A percentile compares a stretch with the other conserved stretches of the same genome.
phyloP scores from a whole-genome alignment of 2,329 filamentous ascomycete species.

The Mycocentrospora acerina region DNA sequence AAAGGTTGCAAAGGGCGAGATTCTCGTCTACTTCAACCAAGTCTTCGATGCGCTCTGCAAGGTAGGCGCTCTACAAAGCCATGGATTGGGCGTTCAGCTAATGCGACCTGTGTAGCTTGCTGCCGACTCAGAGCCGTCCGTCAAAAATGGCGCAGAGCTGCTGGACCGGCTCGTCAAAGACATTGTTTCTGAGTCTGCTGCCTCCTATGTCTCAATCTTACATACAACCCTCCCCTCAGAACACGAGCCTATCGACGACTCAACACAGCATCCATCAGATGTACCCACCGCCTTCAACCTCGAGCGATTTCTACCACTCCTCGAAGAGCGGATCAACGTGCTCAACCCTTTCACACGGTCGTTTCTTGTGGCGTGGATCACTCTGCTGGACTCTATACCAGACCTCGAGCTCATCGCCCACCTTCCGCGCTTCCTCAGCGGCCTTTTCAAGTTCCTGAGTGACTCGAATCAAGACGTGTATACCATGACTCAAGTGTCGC shows the following conservation, averaged over 20 bases:
- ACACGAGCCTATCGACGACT: conserved; percentile 16
- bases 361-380: conserved; percentile 96
- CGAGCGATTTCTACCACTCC: conserved; percentile 82
- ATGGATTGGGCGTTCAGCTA: conserved; percentile 3
- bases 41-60: conserved; percentile 98
- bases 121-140: conserved; percentile 92
- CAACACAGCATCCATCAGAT: conserved; percentile 27
- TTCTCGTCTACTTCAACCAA: conserved; percentile 95
- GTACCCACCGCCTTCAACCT: conserved; percentile 89
- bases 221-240: conserved; percentile 53
- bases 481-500: conserved; percentile 81
- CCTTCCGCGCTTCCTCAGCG: conserved; percentile 86
- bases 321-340: conserved; percentile 92
- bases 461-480: conserved; percentile 94
- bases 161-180: conserved; percentile 94
- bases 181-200: conserved; percentile 91
- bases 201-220: conserved; percentile 89
- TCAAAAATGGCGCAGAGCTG: conserved; percentile 96
- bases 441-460: conserved; percentile 86
- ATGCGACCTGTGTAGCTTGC: conserved; percentile 64
- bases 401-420: conserved; percentile 93
- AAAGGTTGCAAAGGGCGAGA: conserved; percentile 97
- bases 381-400: conserved; percentile 89
- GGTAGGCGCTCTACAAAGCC: conserved; percentile 51
- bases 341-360: conserved; percentile 92